Percentiles rank a stretch among this genome's conserved stretches.
These are phyloP conservation scores for Trichoderma orchidacearum DNA, from an alignment of 495 filamentous ascomycete genomes.

Conservation along the genomic window DNA sequence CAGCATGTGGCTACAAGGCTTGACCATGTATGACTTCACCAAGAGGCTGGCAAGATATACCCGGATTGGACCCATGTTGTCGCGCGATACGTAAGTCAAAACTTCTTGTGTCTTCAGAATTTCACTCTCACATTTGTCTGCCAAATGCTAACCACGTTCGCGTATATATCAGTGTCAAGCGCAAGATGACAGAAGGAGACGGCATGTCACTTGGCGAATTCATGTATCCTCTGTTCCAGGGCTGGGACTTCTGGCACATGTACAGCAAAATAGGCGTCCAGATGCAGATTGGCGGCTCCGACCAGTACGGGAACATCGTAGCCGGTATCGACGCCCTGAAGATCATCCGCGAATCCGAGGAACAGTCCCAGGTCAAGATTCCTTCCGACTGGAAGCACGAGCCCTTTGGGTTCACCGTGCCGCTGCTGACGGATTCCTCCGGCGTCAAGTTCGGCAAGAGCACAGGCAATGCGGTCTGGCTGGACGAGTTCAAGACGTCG, in stretches of 20 bases:
- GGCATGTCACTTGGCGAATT: slow-evolving; percentile 95
- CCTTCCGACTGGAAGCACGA: slow-evolving; percentile 19
- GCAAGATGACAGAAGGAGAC: slow-evolving; percentile 61
- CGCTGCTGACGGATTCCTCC: slow-evolving; percentile 69
- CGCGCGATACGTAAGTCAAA: slow-evolving; percentile 76
- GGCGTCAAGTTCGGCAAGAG: slow-evolving; percentile 94
- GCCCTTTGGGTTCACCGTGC: slow-evolving; percentile 79
- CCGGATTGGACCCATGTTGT: slow-evolving; percentile 74
- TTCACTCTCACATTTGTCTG: not conserved
- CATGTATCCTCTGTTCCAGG: slow-evolving; percentile 81
- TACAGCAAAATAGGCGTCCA: slow-evolving; percentile 46
- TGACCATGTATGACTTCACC: slow-evolving; percentile 59
- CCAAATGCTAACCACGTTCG: not conserved
- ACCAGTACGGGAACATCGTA: slow-evolving; percentile 94
- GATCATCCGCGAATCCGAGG: slow-evolving; percentile 44
- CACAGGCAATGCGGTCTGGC: slow-evolving; percentile 88
- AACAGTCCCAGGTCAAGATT: slow-evolving; percentile 15
- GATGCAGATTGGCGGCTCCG: slow-evolving; percentile 84
- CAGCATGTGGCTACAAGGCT: slow-evolving; percentile 59
- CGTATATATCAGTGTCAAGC: slow-evolving; percentile 51
- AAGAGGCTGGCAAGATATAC: slow-evolving; percentile 54
- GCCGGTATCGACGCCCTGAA: slow-evolving; percentile 79
- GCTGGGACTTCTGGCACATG: slow-evolving; percentile 93
- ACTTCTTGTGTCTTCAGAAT: not conserved
- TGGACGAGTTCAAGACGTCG: slow-evolving; percentile 67